Base-by-base conservation (phyloP, 495 filamentous ascomycete genomes). In the Xylaria scruposa region DNA sequence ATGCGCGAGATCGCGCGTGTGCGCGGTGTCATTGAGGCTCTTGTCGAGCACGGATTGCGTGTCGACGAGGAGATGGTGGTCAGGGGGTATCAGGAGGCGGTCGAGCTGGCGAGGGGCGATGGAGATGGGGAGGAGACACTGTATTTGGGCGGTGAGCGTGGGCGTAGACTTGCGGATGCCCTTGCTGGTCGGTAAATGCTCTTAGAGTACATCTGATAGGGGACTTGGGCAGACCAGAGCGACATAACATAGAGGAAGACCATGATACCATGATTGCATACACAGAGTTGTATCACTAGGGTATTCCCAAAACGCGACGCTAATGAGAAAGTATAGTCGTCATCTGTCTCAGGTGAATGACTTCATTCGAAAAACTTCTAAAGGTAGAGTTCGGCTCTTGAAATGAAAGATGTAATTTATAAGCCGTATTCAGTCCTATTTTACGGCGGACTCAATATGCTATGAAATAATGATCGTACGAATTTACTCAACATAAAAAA, bases 21-120 rank as follows among this genome's bases (percentile, higher is more conserved):
- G 44, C 83, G 90, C 5, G 91, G 93, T 21, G 92, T 94, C 63
- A 90, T 99, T 44, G 90, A 86, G 63, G 91, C 92, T 10, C 81
- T 99, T 71, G 91, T 96, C 15, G 91, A 94, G 79, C 85, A 89
- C n/a, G 91, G 93, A 3, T 81, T 94, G 29, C 87, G 90, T 36
- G 94, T 99, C 44, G 97, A 98, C 78, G 95, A 98, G 83, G 94
- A 97, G 33, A 94, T 93, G 80, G 91, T 98, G 17, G 91, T 89
- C 76, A 88, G 83, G 67, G 93, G 91, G 4, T 98, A 99, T 79
- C 89, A 93, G 46, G 92, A 90, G 70, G 90, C 90, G 24, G 80
- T 94, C 15, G 90, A 94, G 82, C 86, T 92, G 77, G 91, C 92
- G 66, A 78, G 91, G 53, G 85, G 90, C 54, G 79, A 79, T 10